Evolutionary conservation across 768 basidiomycete genomes (phyloP).

Genomic region (Lyophyllum decastes): DNA sequence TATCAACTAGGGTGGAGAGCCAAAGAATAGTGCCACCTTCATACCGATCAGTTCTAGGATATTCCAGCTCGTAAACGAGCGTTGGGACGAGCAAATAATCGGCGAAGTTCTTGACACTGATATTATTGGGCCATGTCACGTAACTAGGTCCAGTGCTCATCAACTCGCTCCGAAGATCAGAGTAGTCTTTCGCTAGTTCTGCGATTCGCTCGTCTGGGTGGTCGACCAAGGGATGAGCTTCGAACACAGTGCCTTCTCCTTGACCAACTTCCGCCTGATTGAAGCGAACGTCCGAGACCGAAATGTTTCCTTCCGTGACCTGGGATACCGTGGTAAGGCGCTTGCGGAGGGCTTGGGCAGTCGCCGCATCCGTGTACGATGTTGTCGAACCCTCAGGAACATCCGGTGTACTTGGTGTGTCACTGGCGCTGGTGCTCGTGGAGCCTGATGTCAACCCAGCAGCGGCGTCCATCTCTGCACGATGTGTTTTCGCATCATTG

Average conservation of each 20-base stretch:
- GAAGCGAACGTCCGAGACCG: constrained; percentile 7
- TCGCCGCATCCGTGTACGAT: constrained; percentile 55
- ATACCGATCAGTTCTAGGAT: constrained; percentile 85
- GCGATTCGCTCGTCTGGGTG: constrained; percentile 71
- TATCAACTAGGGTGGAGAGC: background rate
- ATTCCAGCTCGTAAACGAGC: constrained; percentile 95
- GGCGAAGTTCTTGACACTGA: constrained; percentile 79
- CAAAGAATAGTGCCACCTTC: constrained; percentile 13
- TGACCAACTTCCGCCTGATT: constrained; percentile 14
- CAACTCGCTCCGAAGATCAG: constrained; percentile 77
- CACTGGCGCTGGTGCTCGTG: constrained; percentile 26
- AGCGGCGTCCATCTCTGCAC: constrained; percentile 38
- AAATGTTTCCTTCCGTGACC: constrained; percentile 20
- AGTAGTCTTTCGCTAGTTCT: constrained; percentile 70
- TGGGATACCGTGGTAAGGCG: constrained; percentile 49
- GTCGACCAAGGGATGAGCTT: constrained; percentile 52
- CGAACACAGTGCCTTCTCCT: constrained; percentile 10
- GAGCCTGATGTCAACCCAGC: constrained; percentile 17
- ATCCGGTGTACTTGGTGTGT: constrained; percentile 43
- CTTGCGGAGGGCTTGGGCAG: constrained; percentile 55
- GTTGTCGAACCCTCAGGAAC: constrained; percentile 46
- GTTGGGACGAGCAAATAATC: constrained; percentile 89
- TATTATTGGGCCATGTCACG: constrained; percentile 83
- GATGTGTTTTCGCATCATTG: constrained; percentile 45
- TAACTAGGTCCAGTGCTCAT: constrained; percentile 65